phyloP scores from a whole-genome alignment of 208 protist genomes.

The Acanthamoeba royreba region DNA sequence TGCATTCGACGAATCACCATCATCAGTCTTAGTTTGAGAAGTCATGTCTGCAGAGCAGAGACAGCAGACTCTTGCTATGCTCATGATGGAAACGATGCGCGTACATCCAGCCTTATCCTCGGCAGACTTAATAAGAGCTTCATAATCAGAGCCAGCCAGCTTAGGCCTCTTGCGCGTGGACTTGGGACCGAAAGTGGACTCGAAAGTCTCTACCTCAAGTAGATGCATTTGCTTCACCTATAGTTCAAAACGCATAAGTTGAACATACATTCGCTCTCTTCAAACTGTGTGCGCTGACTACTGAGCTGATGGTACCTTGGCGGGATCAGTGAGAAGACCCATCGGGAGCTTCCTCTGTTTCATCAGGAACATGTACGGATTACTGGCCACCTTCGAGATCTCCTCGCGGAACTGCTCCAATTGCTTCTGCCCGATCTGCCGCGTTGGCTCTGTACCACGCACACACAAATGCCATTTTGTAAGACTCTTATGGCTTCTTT shows the following conservation, averaged over 20 bases:
- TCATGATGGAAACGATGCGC: not conserved
- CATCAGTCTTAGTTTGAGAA: too few species aligned
- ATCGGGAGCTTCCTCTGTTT: conserved; percentile 96
- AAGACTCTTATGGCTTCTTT: too few species aligned
- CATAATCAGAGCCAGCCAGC: conserved; percentile 40
- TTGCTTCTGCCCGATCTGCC: conserved; percentile 94
- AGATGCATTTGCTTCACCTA: conserved; percentile 86
- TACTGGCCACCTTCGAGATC: conserved; percentile 90
- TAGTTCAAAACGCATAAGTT: too few species aligned
- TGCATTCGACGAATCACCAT: conserved; percentile 55
- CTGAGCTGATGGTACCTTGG: too few species aligned
- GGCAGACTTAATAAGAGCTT: not conserved
- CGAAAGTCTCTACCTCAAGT: conserved; percentile 92
- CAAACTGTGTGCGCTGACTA: too few species aligned
- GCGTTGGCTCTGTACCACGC: conserved; percentile 86
- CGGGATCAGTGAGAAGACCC: conserved; percentile 89
- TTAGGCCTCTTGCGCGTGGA: conserved; percentile 90
- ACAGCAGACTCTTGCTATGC: not conserved
- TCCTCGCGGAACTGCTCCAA: conserved; percentile 95
- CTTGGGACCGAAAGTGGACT: conserved; percentile 94
- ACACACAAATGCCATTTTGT: not conserved
- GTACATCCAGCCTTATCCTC: not conserved
- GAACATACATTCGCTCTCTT: too few species aligned
- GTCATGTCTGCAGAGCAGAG: too few species aligned
- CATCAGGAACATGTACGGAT: conserved; percentile 97